Evolutionary conservation across 2,329 filamentous ascomycete species (phyloP).

Genomic region (Cordyceps cateniannulata): DNA sequence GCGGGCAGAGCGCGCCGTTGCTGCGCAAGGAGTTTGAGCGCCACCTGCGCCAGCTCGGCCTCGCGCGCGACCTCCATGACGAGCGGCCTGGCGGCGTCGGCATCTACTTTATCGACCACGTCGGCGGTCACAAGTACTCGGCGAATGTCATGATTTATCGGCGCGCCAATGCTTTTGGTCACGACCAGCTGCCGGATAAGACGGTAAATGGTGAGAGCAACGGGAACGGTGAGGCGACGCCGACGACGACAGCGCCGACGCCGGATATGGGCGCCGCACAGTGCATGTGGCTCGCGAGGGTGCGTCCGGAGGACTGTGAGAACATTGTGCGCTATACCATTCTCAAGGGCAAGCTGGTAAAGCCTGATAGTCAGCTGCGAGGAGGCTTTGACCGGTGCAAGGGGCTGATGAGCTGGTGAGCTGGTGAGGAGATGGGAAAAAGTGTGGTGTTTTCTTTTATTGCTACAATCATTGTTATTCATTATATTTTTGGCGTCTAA

Average conservation of each 20-base stretch:
- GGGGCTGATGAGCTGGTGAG: constrained; percentile 88
- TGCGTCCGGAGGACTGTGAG: constrained; percentile 84
- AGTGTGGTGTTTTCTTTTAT: background rate
- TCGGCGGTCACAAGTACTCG: constrained; percentile 93
- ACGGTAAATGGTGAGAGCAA: background rate
- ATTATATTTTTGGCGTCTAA: background rate
- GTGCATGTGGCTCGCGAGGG: constrained; percentile 86
- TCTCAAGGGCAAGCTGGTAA: constrained; percentile 87
- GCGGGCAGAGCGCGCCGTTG: constrained; percentile 87
- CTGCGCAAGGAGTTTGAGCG: constrained; percentile 84
- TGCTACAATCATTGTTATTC: background rate
- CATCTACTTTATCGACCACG: constrained; percentile 94
- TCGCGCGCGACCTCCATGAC: constrained; percentile 84
- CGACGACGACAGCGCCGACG: constrained; percentile 19
- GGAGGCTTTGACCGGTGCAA: constrained; percentile 83
- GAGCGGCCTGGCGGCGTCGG: constrained; percentile 85
- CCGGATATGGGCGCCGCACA: constrained; percentile 61
- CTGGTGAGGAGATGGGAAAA: constrained; percentile 53
- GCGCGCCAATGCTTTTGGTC: constrained; percentile 49
- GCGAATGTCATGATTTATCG: constrained; percentile 94
- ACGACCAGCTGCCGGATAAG: constrained; percentile 34
- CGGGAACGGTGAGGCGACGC: constrained; percentile 16
- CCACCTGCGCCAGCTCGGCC: constrained; percentile 74
- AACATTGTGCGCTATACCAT: constrained; percentile 86
- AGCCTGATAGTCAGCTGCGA: constrained; percentile 76